Conservation (phyloP, 2,329 filamentous ascomycete genomes). For the Bretziella fagacearum region DNA sequence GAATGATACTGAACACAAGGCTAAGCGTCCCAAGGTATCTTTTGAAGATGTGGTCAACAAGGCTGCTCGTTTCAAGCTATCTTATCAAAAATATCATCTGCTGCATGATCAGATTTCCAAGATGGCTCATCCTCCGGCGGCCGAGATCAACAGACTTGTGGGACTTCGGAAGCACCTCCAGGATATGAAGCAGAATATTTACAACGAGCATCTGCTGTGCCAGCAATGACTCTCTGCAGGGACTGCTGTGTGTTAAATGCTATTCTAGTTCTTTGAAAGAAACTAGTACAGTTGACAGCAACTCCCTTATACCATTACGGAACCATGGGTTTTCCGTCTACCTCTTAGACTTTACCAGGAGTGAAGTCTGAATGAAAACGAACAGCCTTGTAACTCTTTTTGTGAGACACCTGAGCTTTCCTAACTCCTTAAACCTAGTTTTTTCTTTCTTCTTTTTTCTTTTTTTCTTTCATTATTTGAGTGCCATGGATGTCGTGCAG, state of each 20-base stretch:
- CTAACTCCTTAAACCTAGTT: neutral
- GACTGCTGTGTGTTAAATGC: neutral
- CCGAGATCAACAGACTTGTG: constrained; percentile 33
- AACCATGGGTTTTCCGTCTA: too few species aligned
- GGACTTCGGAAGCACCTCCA: constrained; percentile 38
- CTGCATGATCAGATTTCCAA: constrained; percentile 38
- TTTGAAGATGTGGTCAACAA: constrained; percentile 31
- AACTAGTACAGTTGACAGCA: neutral
- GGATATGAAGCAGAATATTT: constrained; percentile 43
- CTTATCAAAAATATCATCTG: constrained; percentile 38
- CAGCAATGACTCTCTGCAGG: constrained; percentile 2
- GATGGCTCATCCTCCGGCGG: constrained; percentile 32
- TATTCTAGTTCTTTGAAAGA: neutral
- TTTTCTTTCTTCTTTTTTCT: neutral
- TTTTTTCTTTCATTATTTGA: constrained; percentile 4
- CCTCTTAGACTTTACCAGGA: neutral
- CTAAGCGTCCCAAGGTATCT: constrained; percentile 20
- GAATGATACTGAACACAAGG: constrained; percentile 15
- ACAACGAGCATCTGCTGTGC: constrained; percentile 26
- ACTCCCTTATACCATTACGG: too few species aligned
- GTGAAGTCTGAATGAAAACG: neutral
- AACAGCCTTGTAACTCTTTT: neutral
- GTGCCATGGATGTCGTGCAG: constrained; percentile 43
- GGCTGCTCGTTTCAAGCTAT: constrained; percentile 38
- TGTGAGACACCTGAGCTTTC: neutral